A percentile compares a stretch with the other conserved stretches of the same genome.
These are phyloP conservation scores for Mycena epipterygia DNA, from an alignment of 768 basidiomycete species.

Conservation along the genomic window DNA sequence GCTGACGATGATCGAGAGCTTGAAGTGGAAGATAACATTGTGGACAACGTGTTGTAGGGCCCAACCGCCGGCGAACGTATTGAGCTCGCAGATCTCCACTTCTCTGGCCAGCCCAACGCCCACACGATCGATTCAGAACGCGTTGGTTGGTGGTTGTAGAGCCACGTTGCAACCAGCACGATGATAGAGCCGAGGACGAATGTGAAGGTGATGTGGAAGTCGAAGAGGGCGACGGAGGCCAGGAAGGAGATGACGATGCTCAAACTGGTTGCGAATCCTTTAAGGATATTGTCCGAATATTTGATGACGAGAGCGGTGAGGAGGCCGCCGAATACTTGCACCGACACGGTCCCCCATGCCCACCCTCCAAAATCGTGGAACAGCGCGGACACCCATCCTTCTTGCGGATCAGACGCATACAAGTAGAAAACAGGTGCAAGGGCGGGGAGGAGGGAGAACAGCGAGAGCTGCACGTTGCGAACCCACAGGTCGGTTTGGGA, in stretches of 20 bases:
- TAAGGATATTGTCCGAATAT: slow-evolving; percentile 91
- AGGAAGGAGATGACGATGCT: slow-evolving; percentile 96
- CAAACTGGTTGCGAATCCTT: slow-evolving; percentile 95
- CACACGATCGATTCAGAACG: slow-evolving; percentile 40
- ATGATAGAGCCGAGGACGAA: slow-evolving; percentile 88
- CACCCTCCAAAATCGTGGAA: slow-evolving; percentile 91
- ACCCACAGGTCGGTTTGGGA: slow-evolving; percentile 94
- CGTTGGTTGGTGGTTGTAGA: slow-evolving; percentile 83
- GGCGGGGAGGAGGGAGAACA: slow-evolving; percentile 94
- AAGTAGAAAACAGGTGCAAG: slow-evolving; percentile 80
- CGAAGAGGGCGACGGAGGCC: slow-evolving; percentile 90
- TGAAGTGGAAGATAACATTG: slow-evolving; percentile 24
- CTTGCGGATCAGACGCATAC: slow-evolving; percentile 50
- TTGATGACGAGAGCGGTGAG: slow-evolving; percentile 96
- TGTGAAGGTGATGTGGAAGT: slow-evolving; percentile 87
- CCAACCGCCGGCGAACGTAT: slow-evolving; percentile 31
- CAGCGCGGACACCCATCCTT: slow-evolving; percentile 62
- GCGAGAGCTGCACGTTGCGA: slow-evolving; percentile 94
- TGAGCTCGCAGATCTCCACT: slow-evolving; percentile 33
- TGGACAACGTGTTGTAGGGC: slow-evolving; percentile 10
- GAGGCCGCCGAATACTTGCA: slow-evolving; percentile 93
- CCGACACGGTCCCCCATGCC: slow-evolving; percentile 92
- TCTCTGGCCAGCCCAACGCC: slow-evolving; percentile 38
- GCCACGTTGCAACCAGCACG: slow-evolving; percentile 91
- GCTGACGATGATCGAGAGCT: slow-evolving; percentile 40